Evolutionary conservation across 164 flowering plant genomes (phyloP).

Genomic region (Hamamelis virginiana): DNA sequence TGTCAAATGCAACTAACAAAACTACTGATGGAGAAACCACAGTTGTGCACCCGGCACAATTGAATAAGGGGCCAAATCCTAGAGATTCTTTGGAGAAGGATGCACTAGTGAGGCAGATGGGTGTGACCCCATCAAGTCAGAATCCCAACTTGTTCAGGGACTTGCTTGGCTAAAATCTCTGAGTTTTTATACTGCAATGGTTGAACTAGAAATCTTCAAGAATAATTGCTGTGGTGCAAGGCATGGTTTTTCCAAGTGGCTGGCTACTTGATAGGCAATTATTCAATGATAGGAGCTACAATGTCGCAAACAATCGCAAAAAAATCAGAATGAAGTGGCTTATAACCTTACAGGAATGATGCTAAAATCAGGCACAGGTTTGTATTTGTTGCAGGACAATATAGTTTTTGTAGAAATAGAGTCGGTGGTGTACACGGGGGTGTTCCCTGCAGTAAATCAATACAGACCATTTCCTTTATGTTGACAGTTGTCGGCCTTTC

Average conservation of each 20-base stretch:
- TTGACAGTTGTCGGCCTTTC: no score
- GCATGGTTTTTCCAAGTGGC: neutral
- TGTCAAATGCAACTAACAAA: slow-evolving; percentile 20
- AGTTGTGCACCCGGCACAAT: slow-evolving; percentile 16
- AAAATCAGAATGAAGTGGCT: no score
- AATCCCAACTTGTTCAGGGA: slow-evolving; percentile 93
- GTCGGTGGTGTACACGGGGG: neutral
- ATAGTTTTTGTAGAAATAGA: slow-evolving; percentile 7
- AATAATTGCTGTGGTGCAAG: neutral
- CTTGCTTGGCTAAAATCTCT: slow-evolving; percentile 60
- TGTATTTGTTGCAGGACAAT: neutral
- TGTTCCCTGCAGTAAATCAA: neutral
- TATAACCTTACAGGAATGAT: no score
- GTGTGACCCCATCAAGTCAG: slow-evolving; percentile 77
- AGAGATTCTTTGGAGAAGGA: slow-evolving; percentile 76
- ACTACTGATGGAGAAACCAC: slow-evolving; percentile 26
- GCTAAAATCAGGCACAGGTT: slow-evolving; percentile 3
- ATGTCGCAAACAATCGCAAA: no score
- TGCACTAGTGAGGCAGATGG: slow-evolving; percentile 90
- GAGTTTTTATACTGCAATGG: neutral
- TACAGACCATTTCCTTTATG: neutral
- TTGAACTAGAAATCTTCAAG: neutral
- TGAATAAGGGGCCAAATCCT: slow-evolving; percentile 66
- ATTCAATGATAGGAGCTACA: neutral
- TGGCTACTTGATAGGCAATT: neutral